These are phyloP conservation scores for Brassica napus DNA, from an alignment of 345 rosid species.

Conservation along the genomic window DNA sequence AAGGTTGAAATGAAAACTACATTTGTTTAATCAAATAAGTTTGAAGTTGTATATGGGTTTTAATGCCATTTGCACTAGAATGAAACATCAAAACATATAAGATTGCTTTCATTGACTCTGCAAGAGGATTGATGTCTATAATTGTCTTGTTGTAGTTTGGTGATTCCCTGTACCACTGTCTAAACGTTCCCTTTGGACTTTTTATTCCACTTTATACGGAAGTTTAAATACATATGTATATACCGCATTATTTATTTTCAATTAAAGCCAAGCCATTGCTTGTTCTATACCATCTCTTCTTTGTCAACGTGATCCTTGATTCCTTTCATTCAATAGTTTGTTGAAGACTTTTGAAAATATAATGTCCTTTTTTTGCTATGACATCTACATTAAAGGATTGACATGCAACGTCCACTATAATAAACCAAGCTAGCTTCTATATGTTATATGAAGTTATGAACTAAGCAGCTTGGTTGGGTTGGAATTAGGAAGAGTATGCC, in stretches of 20 bases:
- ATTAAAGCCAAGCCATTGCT: constrained; percentile 21
- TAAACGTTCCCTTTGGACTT: constrained; percentile 17
- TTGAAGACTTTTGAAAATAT: constrained; percentile 18
- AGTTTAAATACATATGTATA: not conserved
- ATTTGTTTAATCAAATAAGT: not conserved
- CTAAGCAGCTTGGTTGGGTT: not conserved
- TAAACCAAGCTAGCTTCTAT: not conserved
- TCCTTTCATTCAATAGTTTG: constrained; percentile 26
- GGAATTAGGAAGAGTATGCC: not conserved
- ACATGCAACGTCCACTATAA: constrained; percentile 19
- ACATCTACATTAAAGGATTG: constrained; percentile 8
- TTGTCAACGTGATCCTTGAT: constrained; percentile 19
- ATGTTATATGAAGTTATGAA: not conserved
- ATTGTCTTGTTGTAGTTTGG: constrained; percentile 15
- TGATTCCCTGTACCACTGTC: constrained; percentile 5
- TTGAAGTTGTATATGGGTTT: not conserved
- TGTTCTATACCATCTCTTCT: constrained; percentile 2
- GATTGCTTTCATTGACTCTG: constrained; percentile 1
- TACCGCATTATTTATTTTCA: constrained; percentile 19
- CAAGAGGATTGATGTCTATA: constrained; percentile 15
- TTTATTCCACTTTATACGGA: constrained; percentile 19
- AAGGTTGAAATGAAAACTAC: not conserved
- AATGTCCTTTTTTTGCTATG: constrained; percentile 4
- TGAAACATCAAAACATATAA: not conserved
- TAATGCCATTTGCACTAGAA: not conserved